Conservation (phyloP, 192 early-diverging fungal genomes). For the Chytriomyces sp. region DNA sequence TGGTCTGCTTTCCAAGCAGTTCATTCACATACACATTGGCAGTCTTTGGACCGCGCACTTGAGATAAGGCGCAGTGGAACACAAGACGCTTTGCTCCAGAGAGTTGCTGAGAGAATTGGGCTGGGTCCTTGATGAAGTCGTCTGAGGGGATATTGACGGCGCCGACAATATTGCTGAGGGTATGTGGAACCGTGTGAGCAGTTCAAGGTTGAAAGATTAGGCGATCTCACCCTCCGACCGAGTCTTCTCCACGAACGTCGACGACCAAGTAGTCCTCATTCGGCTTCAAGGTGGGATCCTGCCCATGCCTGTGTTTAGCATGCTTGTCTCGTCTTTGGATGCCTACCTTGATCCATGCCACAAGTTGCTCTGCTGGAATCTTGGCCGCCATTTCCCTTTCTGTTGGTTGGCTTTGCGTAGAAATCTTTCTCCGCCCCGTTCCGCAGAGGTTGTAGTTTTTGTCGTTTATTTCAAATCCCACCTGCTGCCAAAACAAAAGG, state of each 20-base stretch:
- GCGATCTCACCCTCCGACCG: slow-evolving; percentile 30
- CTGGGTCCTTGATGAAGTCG: slow-evolving; percentile 55
- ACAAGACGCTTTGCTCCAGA: slow-evolving; percentile 62
- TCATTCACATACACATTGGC: slow-evolving; percentile 34
- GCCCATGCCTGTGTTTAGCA: background rate
- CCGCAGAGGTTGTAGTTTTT: background rate
- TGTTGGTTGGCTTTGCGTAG: background rate
- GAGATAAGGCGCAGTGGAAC: slow-evolving; percentile 89
- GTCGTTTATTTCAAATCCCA: too few relatives aligned
- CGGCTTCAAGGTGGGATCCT: slow-evolving; percentile 15
- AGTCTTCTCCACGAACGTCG: slow-evolving; percentile 40
- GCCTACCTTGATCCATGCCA: background rate
- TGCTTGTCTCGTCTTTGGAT: background rate
- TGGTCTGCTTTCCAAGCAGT: background rate
- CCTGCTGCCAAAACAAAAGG: too few relatives aligned
- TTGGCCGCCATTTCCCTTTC: background rate
- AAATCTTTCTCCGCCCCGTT: background rate
- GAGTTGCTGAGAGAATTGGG: slow-evolving; percentile 27
- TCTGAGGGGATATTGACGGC: slow-evolving; percentile 74
- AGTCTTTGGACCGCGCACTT: slow-evolving; percentile 55
- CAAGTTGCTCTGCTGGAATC: background rate
- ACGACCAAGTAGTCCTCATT: slow-evolving; percentile 33
- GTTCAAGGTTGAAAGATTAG: background rate
- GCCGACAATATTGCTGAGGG: slow-evolving; percentile 81
- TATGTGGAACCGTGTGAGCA: background rate